These are phyloP conservation scores for Lentinula boryana DNA, from an alignment of 768 basidiomycete genomes.

Conservation along the genomic window DNA sequence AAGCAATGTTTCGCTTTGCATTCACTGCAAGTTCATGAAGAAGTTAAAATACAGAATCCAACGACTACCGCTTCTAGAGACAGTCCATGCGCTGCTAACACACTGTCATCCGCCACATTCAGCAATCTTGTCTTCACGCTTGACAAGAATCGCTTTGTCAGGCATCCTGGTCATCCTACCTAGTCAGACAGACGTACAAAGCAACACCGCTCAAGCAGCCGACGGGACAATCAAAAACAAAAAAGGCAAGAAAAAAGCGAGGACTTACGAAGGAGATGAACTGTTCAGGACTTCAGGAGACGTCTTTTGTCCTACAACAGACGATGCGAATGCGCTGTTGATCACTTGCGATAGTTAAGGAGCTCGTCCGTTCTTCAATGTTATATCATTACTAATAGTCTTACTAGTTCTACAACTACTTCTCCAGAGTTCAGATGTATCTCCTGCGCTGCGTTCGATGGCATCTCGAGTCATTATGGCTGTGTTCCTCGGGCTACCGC, in stretches of 20 bases:
- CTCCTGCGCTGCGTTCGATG: conserved; percentile 50
- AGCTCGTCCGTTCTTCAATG: background rate
- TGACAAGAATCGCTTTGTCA: conserved; percentile 49
- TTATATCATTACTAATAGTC: background rate
- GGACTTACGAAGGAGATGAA: conserved; percentile 73
- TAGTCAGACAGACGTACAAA: conserved; percentile 24
- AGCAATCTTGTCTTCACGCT: conserved; percentile 41
- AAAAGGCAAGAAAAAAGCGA: conserved; percentile 63
- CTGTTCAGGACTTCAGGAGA: conserved; percentile 47
- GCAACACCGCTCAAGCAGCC: conserved; percentile 9
- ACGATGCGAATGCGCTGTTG: conserved; percentile 49
- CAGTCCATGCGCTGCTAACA: conserved; percentile 36
- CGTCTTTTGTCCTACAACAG: conserved; percentile 40
- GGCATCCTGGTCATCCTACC: conserved; percentile 43
- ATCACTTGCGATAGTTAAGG: conserved; percentile 57
- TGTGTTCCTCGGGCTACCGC: conserved; percentile 49
- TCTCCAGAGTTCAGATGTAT: conserved; percentile 44
- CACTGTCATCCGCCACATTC: conserved; percentile 42
- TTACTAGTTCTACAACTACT: conserved; percentile 42
- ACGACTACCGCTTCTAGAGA: conserved; percentile 37
- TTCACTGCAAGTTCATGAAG: background rate
- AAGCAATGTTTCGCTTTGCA: conserved; percentile 16
- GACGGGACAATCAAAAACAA: conserved; percentile 27
- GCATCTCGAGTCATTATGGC: conserved; percentile 53
- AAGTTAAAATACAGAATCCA: conserved; percentile 23